phyloP scores from a whole-genome alignment of 2,329 filamentous ascomycete species.

The Daldinia sp. region DNA sequence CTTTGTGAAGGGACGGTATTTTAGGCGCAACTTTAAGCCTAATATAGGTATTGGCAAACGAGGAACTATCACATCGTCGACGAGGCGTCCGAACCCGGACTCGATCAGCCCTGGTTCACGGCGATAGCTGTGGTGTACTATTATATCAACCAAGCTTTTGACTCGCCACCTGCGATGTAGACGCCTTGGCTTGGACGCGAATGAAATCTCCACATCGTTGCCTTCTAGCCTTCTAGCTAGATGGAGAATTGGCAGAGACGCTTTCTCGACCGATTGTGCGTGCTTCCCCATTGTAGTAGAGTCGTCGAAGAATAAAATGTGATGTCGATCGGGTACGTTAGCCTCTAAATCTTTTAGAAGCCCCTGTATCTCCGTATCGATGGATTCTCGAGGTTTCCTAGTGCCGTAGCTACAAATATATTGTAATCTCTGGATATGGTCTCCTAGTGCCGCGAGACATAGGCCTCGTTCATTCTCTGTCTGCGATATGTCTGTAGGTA shows the following conservation, averaged over 20 bases:
- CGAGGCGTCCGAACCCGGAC: neutral
- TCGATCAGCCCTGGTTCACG: neutral
- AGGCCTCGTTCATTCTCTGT: neutral
- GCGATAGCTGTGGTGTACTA: neutral
- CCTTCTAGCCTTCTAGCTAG: neutral
- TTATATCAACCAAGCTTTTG: neutral
- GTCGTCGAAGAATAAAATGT: conserved; percentile 39
- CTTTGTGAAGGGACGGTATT: neutral
- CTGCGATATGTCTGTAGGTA: neutral
- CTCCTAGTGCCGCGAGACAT: neutral
- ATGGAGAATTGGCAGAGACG: conserved; percentile 3
- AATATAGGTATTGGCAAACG: neutral
- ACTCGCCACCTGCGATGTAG: neutral
- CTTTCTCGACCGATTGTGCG: conserved; percentile 8
- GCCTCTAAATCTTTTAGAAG: neutral
- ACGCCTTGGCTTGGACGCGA: neutral
- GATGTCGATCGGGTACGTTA: conserved; percentile 30
- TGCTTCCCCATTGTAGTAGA: conserved; percentile 31
- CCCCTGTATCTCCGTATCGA: neutral
- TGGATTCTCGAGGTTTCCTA: neutral
- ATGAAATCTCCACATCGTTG: neutral
- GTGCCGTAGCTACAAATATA: neutral
- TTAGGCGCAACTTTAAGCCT: neutral
- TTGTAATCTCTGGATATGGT: neutral
- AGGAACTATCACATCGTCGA: neutral